Evolutionary conservation across 805 yeast genomes (phyloP).

Genomic region (Spathaspora hagerdaliae): DNA sequence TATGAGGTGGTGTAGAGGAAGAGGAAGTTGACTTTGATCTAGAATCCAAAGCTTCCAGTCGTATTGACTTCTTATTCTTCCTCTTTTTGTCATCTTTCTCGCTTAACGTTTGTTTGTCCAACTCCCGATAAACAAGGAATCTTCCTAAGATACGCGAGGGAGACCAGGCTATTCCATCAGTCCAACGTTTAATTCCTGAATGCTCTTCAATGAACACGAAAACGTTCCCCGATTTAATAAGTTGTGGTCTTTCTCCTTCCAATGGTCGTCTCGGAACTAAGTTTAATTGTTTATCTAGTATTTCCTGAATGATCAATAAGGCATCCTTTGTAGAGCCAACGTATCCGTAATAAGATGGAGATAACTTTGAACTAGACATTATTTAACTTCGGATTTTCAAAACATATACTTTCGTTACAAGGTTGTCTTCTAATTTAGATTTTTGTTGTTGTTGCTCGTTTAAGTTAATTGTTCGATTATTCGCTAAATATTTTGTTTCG

Average conservation of each 20-base stretch:
- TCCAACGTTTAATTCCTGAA: conserved; percentile 89
- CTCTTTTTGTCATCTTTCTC: conserved; percentile 44
- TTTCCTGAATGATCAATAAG: conserved; percentile 74
- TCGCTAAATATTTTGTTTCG: no score
- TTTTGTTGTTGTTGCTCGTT: no score
- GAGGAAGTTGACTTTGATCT: conserved; percentile 1
- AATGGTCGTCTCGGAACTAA: conserved; percentile 76
- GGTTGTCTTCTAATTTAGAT: no score
- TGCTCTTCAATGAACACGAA: conserved; percentile 82
- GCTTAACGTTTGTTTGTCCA: conserved; percentile 35
- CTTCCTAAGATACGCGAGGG: conserved; percentile 86
- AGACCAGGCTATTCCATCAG: conserved; percentile 94
- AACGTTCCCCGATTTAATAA: conserved; percentile 73
- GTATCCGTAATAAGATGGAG: conserved; percentile 69
- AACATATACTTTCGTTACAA: no score
- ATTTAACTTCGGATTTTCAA: no score
- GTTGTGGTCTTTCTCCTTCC: conserved; percentile 63
- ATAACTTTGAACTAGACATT: conserved; percentile 12
- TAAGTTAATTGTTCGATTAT: no score
- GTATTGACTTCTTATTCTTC: conserved; percentile 22
- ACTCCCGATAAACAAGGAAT: conserved; percentile 77
- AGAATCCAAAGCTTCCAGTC: conserved; percentile 3
- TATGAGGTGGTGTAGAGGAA: not conserved
- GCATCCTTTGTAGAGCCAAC: conserved; percentile 84
- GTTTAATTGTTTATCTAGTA: conserved; percentile 54